Conservation (phyloP, 805 yeast species). For the Monosporozyma unispora region DNA sequence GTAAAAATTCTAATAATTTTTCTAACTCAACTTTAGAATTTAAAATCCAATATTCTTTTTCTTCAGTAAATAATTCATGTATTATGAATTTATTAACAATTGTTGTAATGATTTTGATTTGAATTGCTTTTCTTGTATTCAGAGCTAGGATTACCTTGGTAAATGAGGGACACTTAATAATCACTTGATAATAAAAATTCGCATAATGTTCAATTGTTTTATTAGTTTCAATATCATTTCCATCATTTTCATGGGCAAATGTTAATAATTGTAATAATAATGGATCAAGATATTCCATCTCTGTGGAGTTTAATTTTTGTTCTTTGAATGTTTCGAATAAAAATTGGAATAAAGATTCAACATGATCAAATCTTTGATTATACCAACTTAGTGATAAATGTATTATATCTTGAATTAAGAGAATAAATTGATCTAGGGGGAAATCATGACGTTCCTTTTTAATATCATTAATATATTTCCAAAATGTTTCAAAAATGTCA, state of each 20-base stretch:
- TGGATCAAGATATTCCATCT: neutral
- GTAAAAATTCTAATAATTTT: constrained; percentile 14
- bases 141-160: constrained; percentile 12
- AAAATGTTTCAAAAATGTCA: constrained; percentile 52
- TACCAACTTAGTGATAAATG: constrained; percentile 58
- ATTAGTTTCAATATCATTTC: neutral
- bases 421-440: constrained; percentile 55
- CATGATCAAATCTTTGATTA: constrained; percentile 48
- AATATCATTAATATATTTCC: constrained; percentile 52
- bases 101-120: neutral
- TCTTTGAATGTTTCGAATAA: constrained; percentile 39
- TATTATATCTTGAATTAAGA: constrained; percentile 56
- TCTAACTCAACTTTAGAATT: constrained; percentile 18
- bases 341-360: constrained; percentile 45
- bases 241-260: neutral
- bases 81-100: neutral
- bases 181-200: constrained; percentile 12
- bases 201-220: neutral
- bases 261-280: constrained; percentile 15
- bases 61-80: neutral
- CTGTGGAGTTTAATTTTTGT: constrained; percentile 14
- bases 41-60: constrained; percentile 6
- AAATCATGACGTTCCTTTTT: constrained; percentile 53
- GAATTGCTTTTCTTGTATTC: neutral
- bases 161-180: constrained; percentile 19